Conservation (phyloP, 352 stramenopile genomes). For the Pythium insidiosum region DNA sequence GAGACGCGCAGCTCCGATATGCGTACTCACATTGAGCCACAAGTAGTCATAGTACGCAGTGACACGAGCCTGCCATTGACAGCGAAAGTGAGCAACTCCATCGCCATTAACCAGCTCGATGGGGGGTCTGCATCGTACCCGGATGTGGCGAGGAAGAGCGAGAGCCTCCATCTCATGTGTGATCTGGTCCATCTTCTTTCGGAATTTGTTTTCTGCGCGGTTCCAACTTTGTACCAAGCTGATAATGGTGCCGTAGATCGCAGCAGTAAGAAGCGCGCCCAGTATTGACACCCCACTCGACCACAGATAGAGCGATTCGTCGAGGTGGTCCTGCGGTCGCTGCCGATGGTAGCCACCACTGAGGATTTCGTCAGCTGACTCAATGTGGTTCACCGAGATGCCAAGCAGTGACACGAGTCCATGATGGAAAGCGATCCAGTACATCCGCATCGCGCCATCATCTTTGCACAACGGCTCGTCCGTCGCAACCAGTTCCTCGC, state of each 20-base stretch:
- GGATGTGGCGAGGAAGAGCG: conserved; percentile 37
- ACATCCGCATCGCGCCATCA: conserved; percentile 31
- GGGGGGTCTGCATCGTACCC: conserved; percentile 15
- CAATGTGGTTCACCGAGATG: conserved; percentile 32
- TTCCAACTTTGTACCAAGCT: conserved; percentile 58
- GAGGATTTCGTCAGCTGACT: conserved; percentile 35
- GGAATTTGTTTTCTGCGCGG: conserved; percentile 49
- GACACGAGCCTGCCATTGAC: conserved; percentile 17
- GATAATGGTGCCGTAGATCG: conserved; percentile 51
- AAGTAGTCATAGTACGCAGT: conserved; percentile 66
- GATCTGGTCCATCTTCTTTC: conserved; percentile 70
- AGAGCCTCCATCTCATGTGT: conserved; percentile 58
- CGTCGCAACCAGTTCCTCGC: conserved; percentile 11
- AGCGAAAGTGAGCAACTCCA: background rate
- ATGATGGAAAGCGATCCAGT: conserved; percentile 52
- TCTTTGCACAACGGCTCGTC: conserved; percentile 18
- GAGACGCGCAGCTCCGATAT: too few species aligned
- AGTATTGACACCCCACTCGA: conserved; percentile 31
- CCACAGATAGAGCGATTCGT: conserved; percentile 20
- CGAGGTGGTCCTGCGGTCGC: conserved; percentile 8
- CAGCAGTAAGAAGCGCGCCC: conserved; percentile 32
- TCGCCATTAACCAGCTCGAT: too few species aligned
- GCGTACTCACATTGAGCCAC: conserved; percentile 47
- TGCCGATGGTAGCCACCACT: conserved; percentile 45
- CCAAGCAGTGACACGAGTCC: conserved; percentile 45